Evolutionary conservation across 768 basidiomycete species (phyloP).

Genomic region (Sporobolomyces phaffii): DNA sequence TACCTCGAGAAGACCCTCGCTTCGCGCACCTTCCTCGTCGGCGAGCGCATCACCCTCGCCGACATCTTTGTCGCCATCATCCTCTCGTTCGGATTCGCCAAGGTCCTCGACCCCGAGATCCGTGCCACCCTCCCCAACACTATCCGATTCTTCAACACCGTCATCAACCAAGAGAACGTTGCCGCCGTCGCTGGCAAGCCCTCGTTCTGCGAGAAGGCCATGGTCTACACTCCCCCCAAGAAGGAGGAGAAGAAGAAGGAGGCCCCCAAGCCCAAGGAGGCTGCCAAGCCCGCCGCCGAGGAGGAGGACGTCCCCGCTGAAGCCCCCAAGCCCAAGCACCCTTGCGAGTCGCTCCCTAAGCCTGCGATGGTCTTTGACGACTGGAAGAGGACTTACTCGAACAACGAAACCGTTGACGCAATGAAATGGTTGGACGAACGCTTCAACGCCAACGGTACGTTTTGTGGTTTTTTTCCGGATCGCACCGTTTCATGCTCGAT

Average conservation of each 20-base stretch:
- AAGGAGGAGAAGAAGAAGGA: constrained; percentile 50
- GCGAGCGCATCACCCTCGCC: constrained; percentile 89
- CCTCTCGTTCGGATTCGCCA: constrained; percentile 54
- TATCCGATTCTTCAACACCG: constrained; percentile 77
- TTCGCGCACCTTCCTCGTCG: constrained; percentile 80
- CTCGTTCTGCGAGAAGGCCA: constrained; percentile 32
- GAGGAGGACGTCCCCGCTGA: constrained; percentile 58
- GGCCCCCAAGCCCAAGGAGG: constrained; percentile 44
- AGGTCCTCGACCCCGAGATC: constrained; percentile 58
- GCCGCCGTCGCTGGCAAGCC: constrained; percentile 59
- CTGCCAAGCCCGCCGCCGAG: constrained; percentile 37
- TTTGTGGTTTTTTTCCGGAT: too few species aligned
- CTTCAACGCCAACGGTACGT: constrained; percentile 53
- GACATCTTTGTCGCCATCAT: constrained; percentile 66
- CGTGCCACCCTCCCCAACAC: constrained; percentile 68
- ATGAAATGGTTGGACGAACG: constrained; percentile 96
- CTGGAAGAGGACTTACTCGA: constrained; percentile 90
- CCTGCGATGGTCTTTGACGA: constrained; percentile 48
- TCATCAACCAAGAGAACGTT: constrained; percentile 74
- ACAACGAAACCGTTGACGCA: constrained; percentile 88
- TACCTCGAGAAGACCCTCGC: constrained; percentile 69
- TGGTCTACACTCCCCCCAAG: constrained; percentile 54
- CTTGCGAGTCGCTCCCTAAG: constrained; percentile 83
- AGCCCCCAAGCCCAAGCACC: constrained; percentile 90
- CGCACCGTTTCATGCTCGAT: too few species aligned